phyloP scores from a whole-genome alignment of 2,329 filamentous ascomycete genomes.

The Penicillium decumbens region DNA sequence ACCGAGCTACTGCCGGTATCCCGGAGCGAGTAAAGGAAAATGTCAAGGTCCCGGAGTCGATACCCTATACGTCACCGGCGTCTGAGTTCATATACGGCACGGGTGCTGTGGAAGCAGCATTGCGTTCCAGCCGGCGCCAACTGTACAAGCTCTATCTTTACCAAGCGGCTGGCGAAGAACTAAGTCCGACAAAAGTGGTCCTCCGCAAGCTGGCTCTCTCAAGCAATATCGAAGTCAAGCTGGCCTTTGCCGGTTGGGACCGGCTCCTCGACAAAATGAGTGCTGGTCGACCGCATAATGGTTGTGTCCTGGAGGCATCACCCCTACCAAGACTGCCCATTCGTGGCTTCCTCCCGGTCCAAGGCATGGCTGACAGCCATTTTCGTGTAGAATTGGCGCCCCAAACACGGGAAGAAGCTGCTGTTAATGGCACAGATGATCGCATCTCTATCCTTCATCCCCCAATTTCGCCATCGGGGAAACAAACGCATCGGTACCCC shows the following conservation, averaged over 20 bases:
- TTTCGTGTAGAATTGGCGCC: slow-evolving; percentile 59
- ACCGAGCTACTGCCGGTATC: slow-evolving; percentile 21
- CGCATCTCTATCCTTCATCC: slow-evolving; percentile 43
- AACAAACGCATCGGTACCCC: slow-evolving; percentile 31
- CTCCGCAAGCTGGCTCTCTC: slow-evolving; percentile 40
- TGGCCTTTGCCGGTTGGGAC: slow-evolving; percentile 59
- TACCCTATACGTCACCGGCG: slow-evolving; percentile 74
- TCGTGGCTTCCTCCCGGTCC: slow-evolving; percentile 51
- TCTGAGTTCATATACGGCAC: slow-evolving; percentile 89
- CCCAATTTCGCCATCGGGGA: slow-evolving; percentile 3
- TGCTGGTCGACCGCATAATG: slow-evolving; percentile 79
- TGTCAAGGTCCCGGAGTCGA: slow-evolving; percentile 40
- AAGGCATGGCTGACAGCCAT: slow-evolving; percentile 44
- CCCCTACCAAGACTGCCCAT: slow-evolving; percentile 70
- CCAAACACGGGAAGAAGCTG: slow-evolving; percentile 69
- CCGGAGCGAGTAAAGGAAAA: slow-evolving; percentile 34
- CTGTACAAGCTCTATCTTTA: slow-evolving; percentile 82
- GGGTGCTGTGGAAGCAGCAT: slow-evolving; percentile 72
- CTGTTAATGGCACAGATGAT: slow-evolving; percentile 63
- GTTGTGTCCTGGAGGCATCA: slow-evolving; percentile 80
- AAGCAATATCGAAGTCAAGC: slow-evolving; percentile 51
- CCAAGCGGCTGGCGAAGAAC: slow-evolving; percentile 52
- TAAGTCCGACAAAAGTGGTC: slow-evolving; percentile 38
- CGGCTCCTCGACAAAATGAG: slow-evolving; percentile 78
- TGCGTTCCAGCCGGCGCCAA: slow-evolving; percentile 64